Percentiles rank a stretch among this genome's conserved stretches.
Evolutionary conservation across 2,329 filamentous ascomycete species (phyloP).

Genomic region (Pleurostoma richardsiae): DNA sequence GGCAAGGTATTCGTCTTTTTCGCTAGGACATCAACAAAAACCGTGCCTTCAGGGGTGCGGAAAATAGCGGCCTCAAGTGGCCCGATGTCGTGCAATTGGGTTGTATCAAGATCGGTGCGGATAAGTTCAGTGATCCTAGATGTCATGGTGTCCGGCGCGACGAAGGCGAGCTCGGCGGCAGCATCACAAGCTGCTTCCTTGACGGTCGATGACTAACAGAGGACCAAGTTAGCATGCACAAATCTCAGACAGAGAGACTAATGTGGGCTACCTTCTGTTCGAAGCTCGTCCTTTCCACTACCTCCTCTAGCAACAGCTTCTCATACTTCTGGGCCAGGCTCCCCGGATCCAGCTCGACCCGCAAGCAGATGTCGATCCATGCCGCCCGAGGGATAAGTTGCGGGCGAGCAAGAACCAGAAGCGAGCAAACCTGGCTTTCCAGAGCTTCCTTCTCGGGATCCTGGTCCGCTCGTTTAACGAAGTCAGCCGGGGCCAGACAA

Average conservation of each 20-base stretch:
- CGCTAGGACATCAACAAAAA: conserved; percentile 85
- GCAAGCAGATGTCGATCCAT: conserved; percentile 88
- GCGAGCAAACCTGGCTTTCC: conserved; percentile 66
- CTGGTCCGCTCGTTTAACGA: conserved; percentile 30
- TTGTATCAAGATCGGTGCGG: conserved; percentile 64
- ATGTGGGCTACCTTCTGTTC: conserved; percentile 42
- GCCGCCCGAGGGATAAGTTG: conserved; percentile 71
- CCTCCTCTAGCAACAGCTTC: conserved; percentile 61
- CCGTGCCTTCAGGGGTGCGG: conserved; percentile 80
- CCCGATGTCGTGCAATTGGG: conserved; percentile 67
- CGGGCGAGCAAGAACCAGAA: conserved; percentile 73
- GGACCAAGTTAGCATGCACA: not conserved
- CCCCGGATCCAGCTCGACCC: conserved; percentile 77
- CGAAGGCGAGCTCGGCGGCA: conserved; percentile 87
- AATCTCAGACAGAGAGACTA: conserved; percentile 12
- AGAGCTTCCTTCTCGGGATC: conserved; percentile 43
- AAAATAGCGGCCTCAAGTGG: conserved; percentile 91
- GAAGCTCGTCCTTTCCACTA: conserved; percentile 45
- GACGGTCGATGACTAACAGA: conserved; percentile 32
- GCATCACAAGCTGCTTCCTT: conserved; percentile 75
- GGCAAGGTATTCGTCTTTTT: conserved; percentile 69
- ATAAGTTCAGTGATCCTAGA: conserved; percentile 72
- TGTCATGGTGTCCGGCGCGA: conserved; percentile 78
- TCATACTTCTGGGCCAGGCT: conserved; percentile 62
- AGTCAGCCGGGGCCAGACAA: conserved; percentile 52